Evolutionary conservation across 2,329 filamentous ascomycete genomes (phyloP).

Genomic region (Botrytis aclada): DNA sequence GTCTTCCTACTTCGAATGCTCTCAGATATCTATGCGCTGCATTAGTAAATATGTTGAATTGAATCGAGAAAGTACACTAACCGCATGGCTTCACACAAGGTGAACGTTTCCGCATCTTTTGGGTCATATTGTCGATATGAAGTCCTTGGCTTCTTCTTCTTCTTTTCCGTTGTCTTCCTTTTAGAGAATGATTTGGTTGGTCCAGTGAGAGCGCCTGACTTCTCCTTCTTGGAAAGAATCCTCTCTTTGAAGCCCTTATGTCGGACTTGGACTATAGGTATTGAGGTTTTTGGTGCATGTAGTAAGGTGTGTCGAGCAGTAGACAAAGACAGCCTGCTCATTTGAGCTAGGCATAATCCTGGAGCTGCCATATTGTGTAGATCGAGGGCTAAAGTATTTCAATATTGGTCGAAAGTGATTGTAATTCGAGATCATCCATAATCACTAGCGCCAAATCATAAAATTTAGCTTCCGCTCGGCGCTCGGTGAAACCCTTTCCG

Average conservation of each 20-base stretch:
- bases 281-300: slow-evolving; percentile 22
- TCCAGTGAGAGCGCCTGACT: slow-evolving; percentile 10
- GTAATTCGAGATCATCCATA: slow-evolving; percentile 12
- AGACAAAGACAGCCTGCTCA: slow-evolving; percentile 35
- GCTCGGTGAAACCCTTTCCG: slow-evolving; percentile 22
- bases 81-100: slow-evolving; percentile 92
- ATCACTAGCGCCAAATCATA: slow-evolving; percentile 14
- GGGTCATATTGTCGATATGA: slow-evolving; percentile 39
- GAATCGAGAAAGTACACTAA: slow-evolving; percentile 43
- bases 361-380: slow-evolving; percentile 33
- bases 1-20: slow-evolving; percentile 84
- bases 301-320: slow-evolving; percentile 22
- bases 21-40: slow-evolving; percentile 69
- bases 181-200: slow-evolving; percentile 32
- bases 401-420: not conserved
- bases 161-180: slow-evolving; percentile 36
- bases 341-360: slow-evolving; percentile 36
- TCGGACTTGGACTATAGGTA: slow-evolving; percentile 28
- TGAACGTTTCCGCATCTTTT: slow-evolving; percentile 58
- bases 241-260: slow-evolving; percentile 22
- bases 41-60: slow-evolving; percentile 16
- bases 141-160: slow-evolving; percentile 38
- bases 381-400: not conserved
- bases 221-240: slow-evolving; percentile 30
- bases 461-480: slow-evolving; percentile 14